Percentiles rank a stretch among this genome's conserved stretches.
Conservation (phyloP, 441 rosid species). For the Pelargonium citronellum region DNA sequence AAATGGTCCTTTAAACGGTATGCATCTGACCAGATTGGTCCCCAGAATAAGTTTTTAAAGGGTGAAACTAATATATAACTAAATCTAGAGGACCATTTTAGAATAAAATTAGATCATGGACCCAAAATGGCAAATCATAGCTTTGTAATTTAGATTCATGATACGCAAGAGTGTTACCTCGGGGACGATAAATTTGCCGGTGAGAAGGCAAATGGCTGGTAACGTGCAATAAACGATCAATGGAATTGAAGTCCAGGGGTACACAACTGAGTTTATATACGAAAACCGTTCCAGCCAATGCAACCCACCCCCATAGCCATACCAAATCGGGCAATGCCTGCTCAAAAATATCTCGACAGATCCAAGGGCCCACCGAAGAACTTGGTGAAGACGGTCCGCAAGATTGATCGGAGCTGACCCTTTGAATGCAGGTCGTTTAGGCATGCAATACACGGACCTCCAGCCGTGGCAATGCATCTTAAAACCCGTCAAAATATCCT, state of each 20-base stretch:
- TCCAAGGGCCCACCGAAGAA: conserved; percentile 96
- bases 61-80: no score
- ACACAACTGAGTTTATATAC: conserved; percentile 75
- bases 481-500: conserved; percentile 95
- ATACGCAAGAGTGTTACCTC: conserved; percentile 40
- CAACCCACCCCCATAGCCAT: conserved; percentile 87
- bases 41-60: neutral
- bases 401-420: conserved; percentile 98
- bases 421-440: conserved; percentile 73
- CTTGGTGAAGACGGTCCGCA: conserved; percentile 96
- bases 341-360: conserved; percentile 94
- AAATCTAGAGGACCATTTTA: neutral
- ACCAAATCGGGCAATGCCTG: conserved; percentile 95
- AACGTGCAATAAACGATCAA: conserved; percentile 73
- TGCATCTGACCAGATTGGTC: no score
- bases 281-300: conserved; percentile 83
- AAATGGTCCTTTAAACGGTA: no score
- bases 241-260: conserved; percentile 90
- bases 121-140: neutral
- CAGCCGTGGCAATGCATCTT: conserved; percentile 99
- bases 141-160: no score
- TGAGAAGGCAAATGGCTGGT: conserved; percentile 86
- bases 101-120: no score
- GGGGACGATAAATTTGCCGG: conserved; percentile 89
- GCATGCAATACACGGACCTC: conserved; percentile 95